Percentiles rank a stretch among this genome's conserved stretches.
Evolutionary conservation across 495 filamentous ascomycete species (phyloP).

Genomic region (Penicillium turbatum): DNA sequence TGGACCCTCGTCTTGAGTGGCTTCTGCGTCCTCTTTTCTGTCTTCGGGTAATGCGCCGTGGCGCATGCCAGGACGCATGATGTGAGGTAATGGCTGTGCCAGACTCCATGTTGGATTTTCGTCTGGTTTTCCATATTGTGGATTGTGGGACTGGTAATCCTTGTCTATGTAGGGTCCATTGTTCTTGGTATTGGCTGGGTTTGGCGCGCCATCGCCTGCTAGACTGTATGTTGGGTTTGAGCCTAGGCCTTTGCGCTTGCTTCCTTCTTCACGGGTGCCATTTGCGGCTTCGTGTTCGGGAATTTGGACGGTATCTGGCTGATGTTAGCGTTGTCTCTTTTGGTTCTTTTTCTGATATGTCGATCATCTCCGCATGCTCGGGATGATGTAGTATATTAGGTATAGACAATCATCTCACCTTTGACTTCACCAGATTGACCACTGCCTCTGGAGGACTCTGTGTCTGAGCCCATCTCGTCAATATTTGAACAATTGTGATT

Average conservation of each 20-base stretch:
- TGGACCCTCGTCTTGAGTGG: background rate
- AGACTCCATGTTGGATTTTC: slow-evolving; percentile 6
- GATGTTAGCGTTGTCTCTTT: background rate
- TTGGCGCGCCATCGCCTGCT: slow-evolving; percentile 8
- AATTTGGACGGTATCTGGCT: slow-evolving; percentile 2
- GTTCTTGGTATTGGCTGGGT: slow-evolving; percentile 6
- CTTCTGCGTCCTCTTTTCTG: slow-evolving; percentile 1
- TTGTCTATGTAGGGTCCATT: background rate
- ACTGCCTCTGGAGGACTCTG: background rate
- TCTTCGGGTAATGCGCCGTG: slow-evolving; percentile 15
- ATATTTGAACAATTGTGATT: too few species aligned
- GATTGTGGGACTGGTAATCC: slow-evolving; percentile 4
- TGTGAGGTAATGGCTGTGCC: slow-evolving; percentile 10
- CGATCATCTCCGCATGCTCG: background rate
- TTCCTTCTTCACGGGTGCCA: slow-evolving; percentile 16
- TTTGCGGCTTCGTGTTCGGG: slow-evolving; percentile 9
- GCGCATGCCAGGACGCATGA: slow-evolving; percentile 13
- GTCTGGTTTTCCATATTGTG: slow-evolving; percentile 3
- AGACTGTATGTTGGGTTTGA: slow-evolving; percentile 13
- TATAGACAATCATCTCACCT: background rate
- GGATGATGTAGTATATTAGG: too few species aligned
- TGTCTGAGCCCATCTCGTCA: too few species aligned
- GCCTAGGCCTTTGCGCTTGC: slow-evolving; percentile 11
- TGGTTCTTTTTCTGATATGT: background rate
- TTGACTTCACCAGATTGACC: slow-evolving; percentile 4